A percentile compares a stretch with the other conserved stretches of the same genome.
Evolutionary conservation across 148 eudicot species (phyloP).

Genomic region (Dysphania ambrosioides): DNA sequence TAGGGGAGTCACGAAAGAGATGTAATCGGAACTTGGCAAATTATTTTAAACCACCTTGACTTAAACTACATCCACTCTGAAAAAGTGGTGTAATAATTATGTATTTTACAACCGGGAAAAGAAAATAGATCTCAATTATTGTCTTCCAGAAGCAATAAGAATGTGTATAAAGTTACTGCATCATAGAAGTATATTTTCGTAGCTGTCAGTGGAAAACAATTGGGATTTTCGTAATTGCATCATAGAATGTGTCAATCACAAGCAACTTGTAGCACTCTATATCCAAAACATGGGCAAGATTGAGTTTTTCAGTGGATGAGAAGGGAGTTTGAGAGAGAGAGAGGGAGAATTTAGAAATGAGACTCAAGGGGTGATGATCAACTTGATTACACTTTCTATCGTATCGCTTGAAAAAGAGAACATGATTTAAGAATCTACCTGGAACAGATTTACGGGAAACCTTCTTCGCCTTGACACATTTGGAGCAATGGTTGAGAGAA

Average conservation of each 20-base stretch:
- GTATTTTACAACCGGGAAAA: neutral
- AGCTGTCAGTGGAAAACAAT: neutral
- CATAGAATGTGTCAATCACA: too few species aligned
- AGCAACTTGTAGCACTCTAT: neutral
- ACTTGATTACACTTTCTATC: neutral
- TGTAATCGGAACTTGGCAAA: neutral
- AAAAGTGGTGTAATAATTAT: neutral
- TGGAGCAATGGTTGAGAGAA: constrained; percentile 76
- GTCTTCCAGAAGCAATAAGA: neutral
- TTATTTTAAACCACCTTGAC: too few species aligned
- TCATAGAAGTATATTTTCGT: too few species aligned
- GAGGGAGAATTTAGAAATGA: neutral
- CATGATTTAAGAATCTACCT: constrained; percentile 36
- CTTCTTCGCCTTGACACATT: constrained; percentile 55
- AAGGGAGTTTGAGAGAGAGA: neutral
- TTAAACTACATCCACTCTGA: neutral
- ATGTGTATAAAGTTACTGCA: too few species aligned
- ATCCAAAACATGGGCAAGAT: too few species aligned
- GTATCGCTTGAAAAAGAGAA: neutral
- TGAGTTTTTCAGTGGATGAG: neutral
- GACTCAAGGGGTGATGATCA: neutral
- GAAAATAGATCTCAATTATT: neutral
- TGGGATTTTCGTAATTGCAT: too few species aligned
- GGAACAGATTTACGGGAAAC: constrained; percentile 43
- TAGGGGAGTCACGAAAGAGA: neutral